Evolutionary conservation across 306 rosid species (phyloP).

Genomic region (Inga laurina): DNA sequence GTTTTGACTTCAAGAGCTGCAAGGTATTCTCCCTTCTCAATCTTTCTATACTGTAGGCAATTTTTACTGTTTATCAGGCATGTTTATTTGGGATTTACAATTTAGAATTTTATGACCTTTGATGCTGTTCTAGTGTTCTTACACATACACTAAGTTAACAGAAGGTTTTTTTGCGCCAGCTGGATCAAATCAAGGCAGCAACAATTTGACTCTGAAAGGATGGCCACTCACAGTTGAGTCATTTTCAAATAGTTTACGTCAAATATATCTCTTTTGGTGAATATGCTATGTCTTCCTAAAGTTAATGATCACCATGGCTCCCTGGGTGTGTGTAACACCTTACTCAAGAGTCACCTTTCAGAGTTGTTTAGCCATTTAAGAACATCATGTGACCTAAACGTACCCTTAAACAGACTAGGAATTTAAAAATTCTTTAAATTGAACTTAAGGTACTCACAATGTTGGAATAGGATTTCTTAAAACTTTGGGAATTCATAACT

Average conservation of each 20-base stretch:
- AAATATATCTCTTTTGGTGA: neutral
- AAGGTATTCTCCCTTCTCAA: constrained; percentile 55
- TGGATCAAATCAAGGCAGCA: constrained; percentile 89
- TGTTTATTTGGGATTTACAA: constrained; percentile 27
- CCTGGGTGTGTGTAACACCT: no score
- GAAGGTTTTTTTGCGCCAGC: constrained; percentile 46
- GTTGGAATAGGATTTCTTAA: no score
- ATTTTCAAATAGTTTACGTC: constrained; percentile 4
- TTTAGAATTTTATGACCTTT: constrained; percentile 18
- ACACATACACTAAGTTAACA: constrained; percentile 33
- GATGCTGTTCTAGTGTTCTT: neutral
- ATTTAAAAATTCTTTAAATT: no score
- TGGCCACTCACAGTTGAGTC: constrained; percentile 95
- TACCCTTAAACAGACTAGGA: no score
- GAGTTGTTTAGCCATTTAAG: no score
- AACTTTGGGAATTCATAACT: no score
- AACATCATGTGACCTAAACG: no score
- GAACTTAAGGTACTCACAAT: no score
- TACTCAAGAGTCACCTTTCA: no score
- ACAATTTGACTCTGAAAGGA: constrained; percentile 93
- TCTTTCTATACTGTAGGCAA: constrained; percentile 23
- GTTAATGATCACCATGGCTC: constrained; percentile 6
- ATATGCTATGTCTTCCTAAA: constrained; percentile 15
- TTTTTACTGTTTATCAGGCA: constrained; percentile 24
- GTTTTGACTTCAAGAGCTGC: constrained; percentile 86